Percentiles rank a stretch among this genome's conserved stretches.
phyloP scores from a whole-genome alignment of 116 monocot genomes.

The Cymodocea nodosa region DNA sequence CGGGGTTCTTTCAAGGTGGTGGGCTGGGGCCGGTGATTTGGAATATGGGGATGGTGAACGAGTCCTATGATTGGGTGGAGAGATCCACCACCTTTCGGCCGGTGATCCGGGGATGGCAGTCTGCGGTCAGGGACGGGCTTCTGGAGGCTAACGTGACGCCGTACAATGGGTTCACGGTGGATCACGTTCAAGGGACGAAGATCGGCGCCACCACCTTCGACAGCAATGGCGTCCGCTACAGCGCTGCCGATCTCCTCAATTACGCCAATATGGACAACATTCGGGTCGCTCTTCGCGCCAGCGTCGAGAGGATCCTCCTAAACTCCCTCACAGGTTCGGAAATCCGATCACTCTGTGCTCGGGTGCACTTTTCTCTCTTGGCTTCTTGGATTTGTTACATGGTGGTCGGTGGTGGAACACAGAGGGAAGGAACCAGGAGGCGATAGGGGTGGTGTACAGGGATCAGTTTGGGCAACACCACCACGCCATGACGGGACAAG shows the following conservation, averaged over 20 bases:
- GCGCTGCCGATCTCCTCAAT: constrained; percentile 50
- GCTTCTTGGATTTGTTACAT: background rate
- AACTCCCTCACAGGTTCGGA: background rate
- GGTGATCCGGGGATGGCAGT: constrained; percentile 44
- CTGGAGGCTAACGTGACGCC: constrained; percentile 49
- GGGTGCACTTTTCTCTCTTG: background rate
- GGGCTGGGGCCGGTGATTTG: constrained; percentile 13
- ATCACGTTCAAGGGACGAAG: constrained; percentile 63
- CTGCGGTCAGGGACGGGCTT: constrained; percentile 49
- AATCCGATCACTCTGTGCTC: background rate
- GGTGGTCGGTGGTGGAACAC: background rate
- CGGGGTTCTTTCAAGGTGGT: constrained; percentile 23
- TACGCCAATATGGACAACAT: constrained; percentile 18
- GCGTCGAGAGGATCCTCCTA: constrained; percentile 11
- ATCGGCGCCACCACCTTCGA: constrained; percentile 69
- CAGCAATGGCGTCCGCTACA: constrained; percentile 31
- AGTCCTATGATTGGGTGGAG: constrained; percentile 74
- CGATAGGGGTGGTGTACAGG: constrained; percentile 54
- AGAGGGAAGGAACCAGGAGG: constrained; percentile 10
- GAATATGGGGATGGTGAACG: constrained; percentile 24
- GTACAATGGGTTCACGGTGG: constrained; percentile 60
- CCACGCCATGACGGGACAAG: constrained; percentile 31
- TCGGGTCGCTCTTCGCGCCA: constrained; percentile 14
- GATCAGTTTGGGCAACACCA: constrained; percentile 43
- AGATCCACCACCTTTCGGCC: constrained; percentile 41